Conservation (phyloP, 106 monocot genomes). For the Dendrobium chrysotoxum region DNA sequence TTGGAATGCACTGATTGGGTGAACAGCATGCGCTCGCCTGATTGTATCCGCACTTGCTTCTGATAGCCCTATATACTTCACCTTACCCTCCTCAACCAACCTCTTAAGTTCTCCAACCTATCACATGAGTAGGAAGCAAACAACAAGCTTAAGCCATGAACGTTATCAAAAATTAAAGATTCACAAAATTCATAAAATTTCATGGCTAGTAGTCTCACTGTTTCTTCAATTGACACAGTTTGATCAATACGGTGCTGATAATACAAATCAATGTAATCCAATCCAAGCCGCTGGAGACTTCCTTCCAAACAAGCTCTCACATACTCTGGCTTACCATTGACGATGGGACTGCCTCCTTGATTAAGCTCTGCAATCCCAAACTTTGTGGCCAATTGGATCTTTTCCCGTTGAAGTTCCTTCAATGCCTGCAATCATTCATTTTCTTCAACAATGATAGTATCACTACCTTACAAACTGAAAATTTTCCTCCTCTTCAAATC, state of each 20-base stretch:
- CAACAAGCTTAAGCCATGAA: not conserved
- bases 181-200: not conserved
- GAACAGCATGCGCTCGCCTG: slow-evolving; percentile 56
- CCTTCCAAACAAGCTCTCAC: slow-evolving; percentile 45
- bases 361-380: slow-evolving; percentile 24
- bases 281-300: slow-evolving; percentile 33
- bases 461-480: not conserved
- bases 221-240: slow-evolving; percentile 44
- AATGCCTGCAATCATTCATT: slow-evolving; percentile 22
- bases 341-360: not conserved
- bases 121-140: not conserved
- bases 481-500: not conserved
- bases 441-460: too few species aligned
- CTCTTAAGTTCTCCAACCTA: slow-evolving; percentile 24
- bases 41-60: slow-evolving; percentile 64
- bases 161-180: too few species aligned
- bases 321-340: slow-evolving; percentile 51
- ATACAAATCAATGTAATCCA: slow-evolving; percentile 55
- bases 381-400: slow-evolving; percentile 32
- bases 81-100: slow-evolving; percentile 51
- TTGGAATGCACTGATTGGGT: slow-evolving; percentile 60
- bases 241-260: slow-evolving; percentile 48
- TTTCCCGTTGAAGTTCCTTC: slow-evolving; percentile 44
- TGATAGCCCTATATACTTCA: slow-evolving; percentile 62
- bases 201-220: slow-evolving; percentile 20